Evolutionary conservation across 306 rosid species (phyloP).

Genomic region (Lathyrus tuberosus): DNA sequence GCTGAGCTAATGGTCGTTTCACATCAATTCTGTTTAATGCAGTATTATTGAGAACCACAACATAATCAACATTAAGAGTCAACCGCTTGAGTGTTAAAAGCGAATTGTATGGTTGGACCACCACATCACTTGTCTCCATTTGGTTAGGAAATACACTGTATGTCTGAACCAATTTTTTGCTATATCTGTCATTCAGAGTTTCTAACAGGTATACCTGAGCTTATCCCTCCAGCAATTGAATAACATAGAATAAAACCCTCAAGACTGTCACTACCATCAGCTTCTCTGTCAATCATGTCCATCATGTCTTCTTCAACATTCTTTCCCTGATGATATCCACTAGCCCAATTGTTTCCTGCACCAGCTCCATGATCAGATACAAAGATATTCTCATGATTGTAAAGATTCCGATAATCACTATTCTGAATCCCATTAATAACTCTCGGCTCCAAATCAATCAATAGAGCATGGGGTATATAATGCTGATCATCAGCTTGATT

Average conservation of each 20-base stretch:
- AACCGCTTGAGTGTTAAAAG: slow-evolving; percentile 94
- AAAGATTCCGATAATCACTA: slow-evolving; percentile 89
- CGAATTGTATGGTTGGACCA: slow-evolving; percentile 98
- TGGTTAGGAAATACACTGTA: slow-evolving; percentile 99
- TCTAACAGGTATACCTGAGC: slow-evolving; percentile 98
- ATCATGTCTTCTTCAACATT: slow-evolving; percentile 98
- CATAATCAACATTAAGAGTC: slow-evolving; percentile 96
- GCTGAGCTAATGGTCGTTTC: no score
- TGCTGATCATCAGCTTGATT: slow-evolving; percentile 99
- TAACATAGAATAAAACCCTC: slow-evolving; percentile 99
- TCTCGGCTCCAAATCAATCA: slow-evolving; percentile 96
- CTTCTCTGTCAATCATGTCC: slow-evolving; percentile 99
- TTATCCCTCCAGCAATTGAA: slow-evolving; percentile 98
- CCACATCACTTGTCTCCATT: slow-evolving; percentile 99
- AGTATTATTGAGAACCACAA: slow-evolving; percentile 98
- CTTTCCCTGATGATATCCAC: slow-evolving; percentile 98
- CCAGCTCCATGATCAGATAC: slow-evolving; percentile 97
- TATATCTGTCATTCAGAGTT: slow-evolving; percentile 95
- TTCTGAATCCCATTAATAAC: slow-evolving; percentile 96
- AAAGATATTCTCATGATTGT: slow-evolving; percentile 92
- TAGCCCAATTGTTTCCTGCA: slow-evolving; percentile 98
- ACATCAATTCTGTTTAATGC: slow-evolving; percentile 96
- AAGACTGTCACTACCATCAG: slow-evolving; percentile 99
- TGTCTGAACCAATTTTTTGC: slow-evolving; percentile 98
- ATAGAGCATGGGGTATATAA: slow-evolving; percentile 88